Percentiles rank a stretch among this genome's conserved stretches.
phyloP scores from a whole-genome alignment of 306 rosid genomes.

The Fagus sylvatica region DNA sequence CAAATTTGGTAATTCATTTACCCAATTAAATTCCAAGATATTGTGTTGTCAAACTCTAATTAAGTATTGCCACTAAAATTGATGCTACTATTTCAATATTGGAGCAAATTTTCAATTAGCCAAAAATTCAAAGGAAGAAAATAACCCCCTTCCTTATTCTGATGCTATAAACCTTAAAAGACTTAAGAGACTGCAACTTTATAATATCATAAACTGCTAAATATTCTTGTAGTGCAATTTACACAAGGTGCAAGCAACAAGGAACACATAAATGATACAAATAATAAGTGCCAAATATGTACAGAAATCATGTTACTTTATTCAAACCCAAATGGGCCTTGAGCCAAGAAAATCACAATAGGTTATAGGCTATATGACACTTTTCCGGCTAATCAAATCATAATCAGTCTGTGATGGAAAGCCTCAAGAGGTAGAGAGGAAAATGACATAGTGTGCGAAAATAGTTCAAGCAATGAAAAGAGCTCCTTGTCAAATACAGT shows the following conservation, averaged over 20 bases:
- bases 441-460: constrained; percentile 22
- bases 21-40: background rate
- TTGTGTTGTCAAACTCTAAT: background rate
- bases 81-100: background rate
- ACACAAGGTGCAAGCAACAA: constrained; percentile 12
- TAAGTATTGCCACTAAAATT: background rate
- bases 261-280: constrained; percentile 31
- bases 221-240: constrained; percentile 10
- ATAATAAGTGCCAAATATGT: constrained; percentile 27
- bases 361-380: constrained; percentile 29
- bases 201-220: constrained; percentile 4
- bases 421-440: constrained; percentile 23
- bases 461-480: constrained; percentile 1
- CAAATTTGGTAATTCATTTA: background rate
- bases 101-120: background rate
- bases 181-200: background rate
- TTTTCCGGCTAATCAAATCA: constrained; percentile 39
- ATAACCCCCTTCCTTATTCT: background rate
- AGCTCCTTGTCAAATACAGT: constrained; percentile 8
- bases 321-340: constrained; percentile 18
- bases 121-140: too few species aligned
- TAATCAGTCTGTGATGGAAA: constrained; percentile 14
- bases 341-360: constrained; percentile 18
- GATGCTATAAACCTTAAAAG: background rate
- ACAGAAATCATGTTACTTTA: constrained; percentile 15